Evolutionary conservation across 176 grass and related monocot species (phyloP), one percentile per base, ranked within the genome.

Genomic region (Otatea glauca): DNA sequence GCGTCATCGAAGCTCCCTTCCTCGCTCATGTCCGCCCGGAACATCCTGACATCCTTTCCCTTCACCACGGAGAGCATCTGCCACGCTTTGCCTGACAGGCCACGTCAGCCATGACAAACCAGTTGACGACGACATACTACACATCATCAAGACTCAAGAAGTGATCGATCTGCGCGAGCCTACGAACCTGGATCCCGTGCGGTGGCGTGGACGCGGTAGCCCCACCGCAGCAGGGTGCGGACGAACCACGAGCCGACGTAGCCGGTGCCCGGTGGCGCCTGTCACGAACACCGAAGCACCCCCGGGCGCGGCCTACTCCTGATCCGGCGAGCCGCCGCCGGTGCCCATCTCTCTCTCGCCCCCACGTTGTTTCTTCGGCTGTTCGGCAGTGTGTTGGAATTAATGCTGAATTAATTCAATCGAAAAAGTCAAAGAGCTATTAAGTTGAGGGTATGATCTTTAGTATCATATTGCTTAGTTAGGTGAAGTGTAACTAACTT

Each of bases 171-270:
- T 29, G 29, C 29, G 29, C 29, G 29, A 29, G 29, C 29, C 1
- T 29, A 29, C 29, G 29, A 29, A 29, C 29, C 29, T 29, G 29
- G 29, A 29, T 29, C 29, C 29, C 29, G 29, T 29, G 29, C 29
- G 29, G 29, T 29, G 29, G 29, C 29, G 29, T 29, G 29, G 29
- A 29, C 29, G 29, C 29, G 29, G 29, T 29, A 29, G 29, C 29
- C 29, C 29, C 29, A 29, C 29, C 29, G 29, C 29, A 29, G 29
- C 29, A 29, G 29, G 29, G 29, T 29, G 47, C 51, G 84, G 72
- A 93, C 89, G 72, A 97, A 85, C 95, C 92, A 97, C 5, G 95
- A 97, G 29, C 92, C 92, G 45, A 97, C 85, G 76, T 90, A 97
- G 2, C 95, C 95, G 5, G 92, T 93, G 60, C 1, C 95, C 95